Conservation (phyloP, 306 rosid genomes). For the Fragaria vesca region DNA sequence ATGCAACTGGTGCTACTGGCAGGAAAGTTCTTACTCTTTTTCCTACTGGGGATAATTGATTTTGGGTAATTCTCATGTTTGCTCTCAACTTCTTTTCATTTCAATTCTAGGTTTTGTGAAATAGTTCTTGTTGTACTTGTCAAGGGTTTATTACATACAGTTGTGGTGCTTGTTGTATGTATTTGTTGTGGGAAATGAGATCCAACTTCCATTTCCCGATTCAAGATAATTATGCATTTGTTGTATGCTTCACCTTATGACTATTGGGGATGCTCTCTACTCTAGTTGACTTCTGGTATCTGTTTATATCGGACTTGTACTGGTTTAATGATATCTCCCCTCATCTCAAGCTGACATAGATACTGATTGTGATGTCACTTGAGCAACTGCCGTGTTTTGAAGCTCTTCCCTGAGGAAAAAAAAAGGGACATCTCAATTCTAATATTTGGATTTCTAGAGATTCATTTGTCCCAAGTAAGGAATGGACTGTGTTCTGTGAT, state of each 20-base stretch:
- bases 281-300: slow-evolving; percentile 19
- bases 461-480: slow-evolving; percentile 26
- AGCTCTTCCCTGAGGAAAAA: slow-evolving; percentile 12
- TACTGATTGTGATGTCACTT: slow-evolving; percentile 46
- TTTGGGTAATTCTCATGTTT: slow-evolving; percentile 31
- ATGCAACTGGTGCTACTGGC: slow-evolving; percentile 74
- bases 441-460: slow-evolving; percentile 19
- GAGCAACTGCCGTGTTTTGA: slow-evolving; percentile 26
- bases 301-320: slow-evolving; percentile 25
- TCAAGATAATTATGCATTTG: slow-evolving; percentile 20
- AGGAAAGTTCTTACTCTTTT: slow-evolving; percentile 88
- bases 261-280: slow-evolving; percentile 13
- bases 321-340: slow-evolving; percentile 36
- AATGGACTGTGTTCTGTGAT: slow-evolving; percentile 27
- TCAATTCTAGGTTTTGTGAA: slow-evolving; percentile 33
- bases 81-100: slow-evolving; percentile 3
- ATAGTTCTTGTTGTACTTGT: slow-evolving; percentile 34
- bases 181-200: slow-evolving; percentile 27
- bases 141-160: slow-evolving; percentile 32
- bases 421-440: slow-evolving; percentile 22
- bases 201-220: slow-evolving; percentile 35
- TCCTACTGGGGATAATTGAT: slow-evolving; percentile 90
- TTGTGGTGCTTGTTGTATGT: slow-evolving; percentile 30
- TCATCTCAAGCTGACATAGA: slow-evolving; percentile 44
- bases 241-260: slow-evolving; percentile 22